Percentiles rank a stretch among this genome's conserved stretches.
Evolutionary conservation across 768 basidiomycete species (phyloP).

Genomic region (Serpula lacrymans): DNA sequence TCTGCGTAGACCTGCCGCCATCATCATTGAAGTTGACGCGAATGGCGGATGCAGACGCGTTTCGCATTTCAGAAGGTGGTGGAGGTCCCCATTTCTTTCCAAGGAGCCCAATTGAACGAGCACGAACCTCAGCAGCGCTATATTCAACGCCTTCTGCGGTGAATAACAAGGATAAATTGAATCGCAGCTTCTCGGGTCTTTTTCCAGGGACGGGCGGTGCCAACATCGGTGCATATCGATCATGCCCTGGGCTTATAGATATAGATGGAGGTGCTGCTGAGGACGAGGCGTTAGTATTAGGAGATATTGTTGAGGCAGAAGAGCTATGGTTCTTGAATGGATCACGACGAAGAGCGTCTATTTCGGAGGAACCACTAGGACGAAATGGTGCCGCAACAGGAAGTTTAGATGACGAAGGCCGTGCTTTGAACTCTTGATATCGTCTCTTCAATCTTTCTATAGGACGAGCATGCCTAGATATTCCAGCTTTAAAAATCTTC

Average conservation of each 20-base stretch:
- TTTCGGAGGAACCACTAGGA: slow-evolving; percentile 22
- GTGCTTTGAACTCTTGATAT: slow-evolving; percentile 75
- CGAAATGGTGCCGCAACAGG: slow-evolving; percentile 21
- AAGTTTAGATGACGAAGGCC: slow-evolving; percentile 32
- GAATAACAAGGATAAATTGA: slow-evolving; percentile 66
- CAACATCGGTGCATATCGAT: slow-evolving; percentile 70
- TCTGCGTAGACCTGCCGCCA: slow-evolving; percentile 42
- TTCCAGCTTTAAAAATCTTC: slow-evolving; percentile 75
- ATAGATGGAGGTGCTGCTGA: slow-evolving; percentile 24
- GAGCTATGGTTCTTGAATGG: slow-evolving; percentile 36
- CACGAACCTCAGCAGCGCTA: slow-evolving; percentile 79
- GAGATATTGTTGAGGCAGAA: slow-evolving; percentile 23
- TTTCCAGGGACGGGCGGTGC: slow-evolving; percentile 65
- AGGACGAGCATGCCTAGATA: slow-evolving; percentile 78
- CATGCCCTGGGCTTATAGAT: slow-evolving; percentile 27
- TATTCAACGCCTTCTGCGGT: slow-evolving; percentile 80
- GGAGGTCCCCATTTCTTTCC: slow-evolving; percentile 85
- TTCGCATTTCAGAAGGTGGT: slow-evolving; percentile 36
- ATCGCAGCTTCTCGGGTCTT: slow-evolving; percentile 67
- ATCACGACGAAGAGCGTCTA: slow-evolving; percentile 29
- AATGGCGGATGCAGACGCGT: slow-evolving; percentile 32
- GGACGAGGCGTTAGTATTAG: slow-evolving; percentile 7
- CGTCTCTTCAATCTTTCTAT: slow-evolving; percentile 78
- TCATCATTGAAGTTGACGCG: slow-evolving; percentile 62
- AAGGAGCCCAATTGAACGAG: slow-evolving; percentile 75